Percentiles rank a stretch among this genome's conserved stretches.
Conservation (phyloP, 495 filamentous ascomycete species). For the Trichoderma parareesei region DNA sequence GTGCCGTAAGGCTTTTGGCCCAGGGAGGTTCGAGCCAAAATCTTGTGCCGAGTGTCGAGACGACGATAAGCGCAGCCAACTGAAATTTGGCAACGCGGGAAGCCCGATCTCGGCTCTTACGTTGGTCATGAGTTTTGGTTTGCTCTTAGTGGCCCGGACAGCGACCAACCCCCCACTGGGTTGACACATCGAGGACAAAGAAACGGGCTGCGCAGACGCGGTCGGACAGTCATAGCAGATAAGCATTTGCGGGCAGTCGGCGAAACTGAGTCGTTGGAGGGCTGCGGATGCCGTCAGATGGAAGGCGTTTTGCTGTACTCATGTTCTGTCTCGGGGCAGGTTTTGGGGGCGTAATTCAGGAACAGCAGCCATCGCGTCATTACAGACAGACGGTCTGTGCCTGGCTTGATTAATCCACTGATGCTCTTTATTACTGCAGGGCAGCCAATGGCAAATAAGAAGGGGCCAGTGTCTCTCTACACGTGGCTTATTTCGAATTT, state of each 20-base stretch:
- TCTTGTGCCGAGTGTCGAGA: constrained; percentile 3
- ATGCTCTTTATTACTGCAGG: not conserved
- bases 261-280: no score
- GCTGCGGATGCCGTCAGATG: no score
- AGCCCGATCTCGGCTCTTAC: constrained; percentile 7
- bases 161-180: not conserved
- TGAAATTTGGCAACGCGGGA: not conserved
- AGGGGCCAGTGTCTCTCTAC: not conserved
- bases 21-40: not conserved
- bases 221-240: not conserved
- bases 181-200: not conserved
- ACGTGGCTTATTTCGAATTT: not conserved
- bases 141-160: not conserved
- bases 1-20: constrained; percentile 2
- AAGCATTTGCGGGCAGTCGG: no score
- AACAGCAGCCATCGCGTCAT: not conserved
- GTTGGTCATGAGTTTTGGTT: not conserved
- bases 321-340: no score
- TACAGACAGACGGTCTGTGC: not conserved
- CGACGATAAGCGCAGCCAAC: constrained; percentile 7
- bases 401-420: not conserved
- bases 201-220: not conserved
- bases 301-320: no score
- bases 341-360: no score
- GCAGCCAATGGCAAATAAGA: not conserved